Base-by-base conservation (phyloP, 1,284 basidiomycete genomes). In the Boletus semigastroideus region DNA sequence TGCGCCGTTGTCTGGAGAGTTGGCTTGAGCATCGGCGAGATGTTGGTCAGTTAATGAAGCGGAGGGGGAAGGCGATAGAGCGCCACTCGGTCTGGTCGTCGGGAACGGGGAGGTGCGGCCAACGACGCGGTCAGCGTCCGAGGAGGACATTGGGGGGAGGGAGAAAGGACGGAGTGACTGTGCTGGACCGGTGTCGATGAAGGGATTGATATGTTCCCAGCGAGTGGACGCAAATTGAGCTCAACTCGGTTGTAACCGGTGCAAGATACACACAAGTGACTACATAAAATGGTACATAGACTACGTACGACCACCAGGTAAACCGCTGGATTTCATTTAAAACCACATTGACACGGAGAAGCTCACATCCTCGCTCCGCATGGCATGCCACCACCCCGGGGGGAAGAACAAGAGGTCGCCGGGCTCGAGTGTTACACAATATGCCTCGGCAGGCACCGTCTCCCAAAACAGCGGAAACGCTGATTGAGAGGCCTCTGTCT, bases 381-480 rank as follows among this genome's bases (percentile, higher is more conserved):
- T 92, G 6, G 87, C 89, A 70, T 95, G 92, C 92, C 92, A 95
- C 92, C 92, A 97, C 20, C 90, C 86, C 1, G 90, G 87, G 22
- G 94, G 93, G 61, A 97, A 85, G 64, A 91, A 88, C 40, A 98
- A 72, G 53, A 94, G 59, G 69, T 97, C 94, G 0, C 94, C 94
- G 1, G 91, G 84, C 42, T 78, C 72, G 1, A 98, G 75, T 1
- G 84, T 83, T 17, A 80, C 80, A 54, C 78, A 78, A 69, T 80
- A 74, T 5, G 91, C 86, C n/a, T 72, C 52, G 3, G 84, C 84
- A n/a, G 80, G 77, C 27, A 86, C 89, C 1, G 79, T 58, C 14
- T 74, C 60, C 69, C 76, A 77, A 66, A 92, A 92, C 4, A 71
- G 63, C 7, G 78, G 71, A 51, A 74, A 75, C 7, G 57, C 51